A percentile compares a stretch with the other conserved stretches of the same genome.
Conservation (phyloP, 768 basidiomycete species). For the Pulveroboletus sp. region DNA sequence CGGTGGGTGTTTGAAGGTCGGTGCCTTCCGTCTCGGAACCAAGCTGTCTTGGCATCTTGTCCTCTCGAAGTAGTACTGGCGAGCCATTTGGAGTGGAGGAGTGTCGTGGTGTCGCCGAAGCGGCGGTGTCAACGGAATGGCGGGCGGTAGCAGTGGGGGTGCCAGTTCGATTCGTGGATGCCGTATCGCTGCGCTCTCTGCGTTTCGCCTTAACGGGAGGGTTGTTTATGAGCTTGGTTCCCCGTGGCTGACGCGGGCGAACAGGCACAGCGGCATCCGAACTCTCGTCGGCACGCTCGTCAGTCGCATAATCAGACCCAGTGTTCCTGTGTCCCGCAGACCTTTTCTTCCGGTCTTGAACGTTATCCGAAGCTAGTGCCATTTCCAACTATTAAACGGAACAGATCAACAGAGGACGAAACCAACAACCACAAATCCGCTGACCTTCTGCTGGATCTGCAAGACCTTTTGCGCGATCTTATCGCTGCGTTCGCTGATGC, state of each 20-base stretch:
- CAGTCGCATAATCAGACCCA: conserved; percentile 29
- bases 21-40: conserved; percentile 32
- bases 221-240: conserved; percentile 31
- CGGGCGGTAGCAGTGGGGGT: conserved; percentile 28
- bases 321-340: conserved; percentile 21
- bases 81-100: conserved; percentile 25
- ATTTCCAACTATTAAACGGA: conserved; percentile 56
- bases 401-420: conserved; percentile 5
- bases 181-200: conserved; percentile 54
- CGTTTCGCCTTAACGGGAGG: conserved; percentile 38
- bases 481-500: conserved; percentile 80
- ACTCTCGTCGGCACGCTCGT: conserved; percentile 56
- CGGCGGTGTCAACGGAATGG: conserved; percentile 22
- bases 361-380: conserved; percentile 60
- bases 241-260: conserved; percentile 40
- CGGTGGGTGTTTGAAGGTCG: conserved; percentile 27
- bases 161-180: conserved; percentile 57
- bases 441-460: conserved; percentile 87
- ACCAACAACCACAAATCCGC: conserved; percentile 13
- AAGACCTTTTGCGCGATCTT: conserved; percentile 84
- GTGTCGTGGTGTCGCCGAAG: conserved; percentile 28
- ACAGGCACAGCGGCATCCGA: conserved; percentile 43
- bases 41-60: conserved; percentile 38
- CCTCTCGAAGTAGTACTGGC: conserved; percentile 30
- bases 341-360: conserved; percentile 32